Base-by-base conservation (phyloP, 345 rosid genomes). In the Lepidium africanum region DNA sequence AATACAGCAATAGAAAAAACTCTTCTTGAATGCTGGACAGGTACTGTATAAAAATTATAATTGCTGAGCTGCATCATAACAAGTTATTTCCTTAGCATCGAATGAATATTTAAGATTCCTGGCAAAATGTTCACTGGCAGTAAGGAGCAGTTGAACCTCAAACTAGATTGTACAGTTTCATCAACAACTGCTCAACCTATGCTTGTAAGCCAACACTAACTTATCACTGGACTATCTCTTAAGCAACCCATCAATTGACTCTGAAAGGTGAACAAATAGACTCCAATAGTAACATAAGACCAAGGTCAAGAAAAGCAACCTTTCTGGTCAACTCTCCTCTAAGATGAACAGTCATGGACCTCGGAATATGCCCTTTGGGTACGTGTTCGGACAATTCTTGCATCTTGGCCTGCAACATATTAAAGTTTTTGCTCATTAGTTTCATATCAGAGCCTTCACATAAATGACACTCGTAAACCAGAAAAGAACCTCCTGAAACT, bases 321-420 rank as follows among this genome's bases (percentile, higher is more conserved):
- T 89, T 89, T 85, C 99, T 89, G 5, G 99, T 94, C 67, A 91
- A 83, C 71, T 94, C 99, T 60, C 99, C 97, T 84, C 97, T 84
- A 51, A 94, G 85, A 85, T 94, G 99, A 82, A 94, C 82, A 6
- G 92, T 83, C 97, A 94, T 94, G 36, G 97, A 77, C 70, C 97
- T 79, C 1, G 99, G 99, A 78, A 94, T 94, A 76, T 94, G 99
- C 64, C 99, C 96, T 76, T 91, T 91, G 41, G 99, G 99, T 52
- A 94, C 97, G 65, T 94, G 97, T 75, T 94, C 99, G 15, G 99
- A 88, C 82, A 94, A 77, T 85, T 94, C 99, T 79, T 94, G 99
- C 79, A 94, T 85, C 81, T 94, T 94, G 42, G 99, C 99, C 99
- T 94, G 84, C 69, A 80, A 81, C 46, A 63, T 14, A 40, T 67